phyloP scores from a whole-genome alignment of 108 stramenopile species.

The Nitzschia sp. region DNA sequence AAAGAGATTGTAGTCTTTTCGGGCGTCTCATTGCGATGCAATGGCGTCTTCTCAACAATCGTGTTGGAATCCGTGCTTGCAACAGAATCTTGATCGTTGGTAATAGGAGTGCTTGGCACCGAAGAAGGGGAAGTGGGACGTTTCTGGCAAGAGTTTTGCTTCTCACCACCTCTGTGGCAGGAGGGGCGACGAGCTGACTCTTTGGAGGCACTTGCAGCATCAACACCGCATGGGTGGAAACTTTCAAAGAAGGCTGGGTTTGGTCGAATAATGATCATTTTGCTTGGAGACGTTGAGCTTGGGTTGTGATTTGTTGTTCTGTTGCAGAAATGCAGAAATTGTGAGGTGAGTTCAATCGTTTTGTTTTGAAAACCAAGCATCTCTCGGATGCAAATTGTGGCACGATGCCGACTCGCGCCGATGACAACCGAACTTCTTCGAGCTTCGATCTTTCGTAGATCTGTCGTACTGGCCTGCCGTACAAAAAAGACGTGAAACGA shows the following conservation, averaged over 20 bases:
- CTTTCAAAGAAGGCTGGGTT: constrained; percentile 6
- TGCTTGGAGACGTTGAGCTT: too few relatives aligned
- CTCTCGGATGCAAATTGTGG: too few relatives aligned
- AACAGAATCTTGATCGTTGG: not conserved
- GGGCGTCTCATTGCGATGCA: constrained; percentile 8
- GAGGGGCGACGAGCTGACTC: not conserved
- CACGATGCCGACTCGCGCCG: not conserved
- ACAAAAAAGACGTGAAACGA: not conserved
- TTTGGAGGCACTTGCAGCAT: not conserved
- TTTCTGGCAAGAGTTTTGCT: too few relatives aligned
- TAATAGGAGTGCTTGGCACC: not conserved
- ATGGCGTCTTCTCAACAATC: constrained; percentile 10
- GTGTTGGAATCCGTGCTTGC: not conserved
- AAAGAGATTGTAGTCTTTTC: constrained; percentile 7
- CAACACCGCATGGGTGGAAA: not conserved
- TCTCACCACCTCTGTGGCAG: too few relatives aligned
- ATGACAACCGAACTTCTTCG: not conserved
- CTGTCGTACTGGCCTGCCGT: not conserved
- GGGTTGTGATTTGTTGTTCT: not conserved
- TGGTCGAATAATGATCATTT: not conserved
- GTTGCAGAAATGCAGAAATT: constrained; percentile 6
- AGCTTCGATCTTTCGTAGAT: not conserved
- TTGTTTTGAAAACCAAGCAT: not conserved
- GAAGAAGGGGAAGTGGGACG: not conserved
- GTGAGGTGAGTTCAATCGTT: not conserved